Percentiles rank a stretch among this genome's conserved stretches.
Evolutionary conservation across 345 rosid species (phyloP).

Genomic region (Populus davidiana): DNA sequence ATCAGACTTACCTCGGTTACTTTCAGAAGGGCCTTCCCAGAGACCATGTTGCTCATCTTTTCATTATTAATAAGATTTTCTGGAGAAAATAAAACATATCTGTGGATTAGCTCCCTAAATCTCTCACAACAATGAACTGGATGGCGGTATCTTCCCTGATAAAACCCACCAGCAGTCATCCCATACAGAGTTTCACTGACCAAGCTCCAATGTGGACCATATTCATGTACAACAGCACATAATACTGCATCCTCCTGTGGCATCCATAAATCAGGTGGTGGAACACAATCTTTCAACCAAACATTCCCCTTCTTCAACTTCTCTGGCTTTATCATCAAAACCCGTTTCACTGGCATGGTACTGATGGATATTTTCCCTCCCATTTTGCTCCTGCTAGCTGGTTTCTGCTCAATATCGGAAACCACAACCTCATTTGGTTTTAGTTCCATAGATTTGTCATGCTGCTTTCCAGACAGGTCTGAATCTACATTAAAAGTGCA

Average conservation of each 20-base stretch:
- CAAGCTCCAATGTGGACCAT: slow-evolving; percentile 90
- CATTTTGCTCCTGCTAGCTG: slow-evolving; percentile 59
- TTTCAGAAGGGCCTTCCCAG: slow-evolving; percentile 90
- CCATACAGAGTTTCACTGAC: slow-evolving; percentile 75
- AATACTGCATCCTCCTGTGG: slow-evolving; percentile 96
- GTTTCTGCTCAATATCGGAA: slow-evolving; percentile 64
- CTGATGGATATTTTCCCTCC: slow-evolving; percentile 79
- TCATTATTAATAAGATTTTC: slow-evolving; percentile 60
- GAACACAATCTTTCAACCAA: slow-evolving; percentile 93
- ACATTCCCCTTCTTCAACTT: slow-evolving; percentile 84
- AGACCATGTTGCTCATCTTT: slow-evolving; percentile 55
- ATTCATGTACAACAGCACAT: slow-evolving; percentile 98
- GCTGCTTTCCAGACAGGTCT: slow-evolving; percentile 41
- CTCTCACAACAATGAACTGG: slow-evolving; percentile 94
- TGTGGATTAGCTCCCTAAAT: slow-evolving; percentile 81
- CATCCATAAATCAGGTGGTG: slow-evolving; percentile 88
- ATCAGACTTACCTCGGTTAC: slow-evolving; percentile 78
- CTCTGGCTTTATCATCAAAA: slow-evolving; percentile 79
- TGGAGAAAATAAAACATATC: slow-evolving; percentile 61
- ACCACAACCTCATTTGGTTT: slow-evolving; percentile 36
- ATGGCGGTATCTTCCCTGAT: slow-evolving; percentile 91
- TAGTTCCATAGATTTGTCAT: slow-evolving; percentile 39
- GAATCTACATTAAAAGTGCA: slow-evolving; percentile 36
- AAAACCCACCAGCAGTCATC: slow-evolving; percentile 92
- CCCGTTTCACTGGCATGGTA: slow-evolving; percentile 76